These are phyloP conservation scores for Phyllostachys edulis DNA, from an alignment of 176 grass and related monocot genomes.

Conservation along the genomic window DNA sequence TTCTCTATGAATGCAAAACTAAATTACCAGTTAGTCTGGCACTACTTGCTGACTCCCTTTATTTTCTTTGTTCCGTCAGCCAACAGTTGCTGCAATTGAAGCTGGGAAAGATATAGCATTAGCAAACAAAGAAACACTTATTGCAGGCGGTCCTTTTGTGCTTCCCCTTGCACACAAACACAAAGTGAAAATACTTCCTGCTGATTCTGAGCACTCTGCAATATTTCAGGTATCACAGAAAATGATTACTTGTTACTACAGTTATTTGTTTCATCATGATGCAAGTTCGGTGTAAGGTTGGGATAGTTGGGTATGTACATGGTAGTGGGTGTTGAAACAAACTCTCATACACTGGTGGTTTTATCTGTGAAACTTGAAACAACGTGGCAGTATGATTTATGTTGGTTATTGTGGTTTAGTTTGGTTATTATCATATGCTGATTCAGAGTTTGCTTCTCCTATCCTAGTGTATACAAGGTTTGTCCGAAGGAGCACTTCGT, in stretches of 20 bases:
- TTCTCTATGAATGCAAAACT: conserved; percentile 6
- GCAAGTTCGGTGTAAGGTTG: background rate
- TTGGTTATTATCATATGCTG: background rate
- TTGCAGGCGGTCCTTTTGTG: conserved; percentile 98
- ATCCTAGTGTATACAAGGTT: conserved; percentile 90
- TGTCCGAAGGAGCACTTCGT: conserved; percentile 79
- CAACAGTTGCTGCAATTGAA: conserved; percentile 96
- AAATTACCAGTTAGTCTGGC: background rate
- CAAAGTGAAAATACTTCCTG: conserved; percentile 97
- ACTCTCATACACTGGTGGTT: background rate
- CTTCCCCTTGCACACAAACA: conserved; percentile 96
- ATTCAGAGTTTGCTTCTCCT: conserved; percentile 13
- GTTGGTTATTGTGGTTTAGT: conserved; percentile 8
- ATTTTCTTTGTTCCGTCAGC: conserved; percentile 43
- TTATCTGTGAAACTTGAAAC: background rate
- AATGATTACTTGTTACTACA: conserved; percentile 10
- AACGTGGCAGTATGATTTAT: background rate
- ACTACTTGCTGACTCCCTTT: conserved; percentile 7
- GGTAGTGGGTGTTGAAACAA: background rate
- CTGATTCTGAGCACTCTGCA: conserved; percentile 99
- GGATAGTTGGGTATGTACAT: background rate
- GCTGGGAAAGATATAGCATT: conserved; percentile 95
- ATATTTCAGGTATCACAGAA: conserved; percentile 86
- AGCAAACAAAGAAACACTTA: conserved; percentile 97
- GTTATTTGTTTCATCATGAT: background rate